phyloP scores from a whole-genome alignment of 2,329 filamentous ascomycete genomes.

The Zelopaecilomyces penicillatus region DNA sequence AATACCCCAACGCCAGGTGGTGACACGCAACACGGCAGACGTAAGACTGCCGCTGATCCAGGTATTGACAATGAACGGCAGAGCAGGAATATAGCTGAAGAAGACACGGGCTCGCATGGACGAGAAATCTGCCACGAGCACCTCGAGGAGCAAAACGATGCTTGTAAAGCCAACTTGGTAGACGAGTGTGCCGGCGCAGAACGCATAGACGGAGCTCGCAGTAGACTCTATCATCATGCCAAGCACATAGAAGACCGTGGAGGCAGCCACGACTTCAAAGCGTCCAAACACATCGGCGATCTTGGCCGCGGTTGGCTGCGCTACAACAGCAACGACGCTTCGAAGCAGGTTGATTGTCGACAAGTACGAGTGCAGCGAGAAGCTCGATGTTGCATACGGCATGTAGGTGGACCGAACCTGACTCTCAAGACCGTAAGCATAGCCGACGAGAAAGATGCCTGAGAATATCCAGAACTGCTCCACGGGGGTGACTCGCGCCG shows the following conservation, averaged over 20 bases:
- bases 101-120: slow-evolving; percentile 51
- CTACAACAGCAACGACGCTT: slow-evolving; percentile 50
- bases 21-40: slow-evolving; percentile 36
- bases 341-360: slow-evolving; percentile 51
- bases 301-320: slow-evolving; percentile 51
- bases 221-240: slow-evolving; percentile 47
- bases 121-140: slow-evolving; percentile 53
- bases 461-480: slow-evolving; percentile 46
- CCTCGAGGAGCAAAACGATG: slow-evolving; percentile 49
- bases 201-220: slow-evolving; percentile 38
- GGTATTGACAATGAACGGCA: slow-evolving; percentile 53
- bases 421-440: slow-evolving; percentile 50
- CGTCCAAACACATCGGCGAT: slow-evolving; percentile 56
- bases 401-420: slow-evolving; percentile 44
- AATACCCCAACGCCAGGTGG: slow-evolving; percentile 54
- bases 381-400: slow-evolving; percentile 45
- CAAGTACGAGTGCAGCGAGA: slow-evolving; percentile 44
- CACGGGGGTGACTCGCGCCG: slow-evolving; percentile 33
- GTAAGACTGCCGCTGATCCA: slow-evolving; percentile 55
- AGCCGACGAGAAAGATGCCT: slow-evolving; percentile 51
- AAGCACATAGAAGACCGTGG: slow-evolving; percentile 46
- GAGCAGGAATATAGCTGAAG: slow-evolving; percentile 53
- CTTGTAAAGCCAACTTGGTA: slow-evolving; percentile 53
- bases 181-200: slow-evolving; percentile 44
- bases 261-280: slow-evolving; percentile 47